A percentile compares a stretch with the other conserved stretches of the same genome.
These are phyloP conservation scores for Boletus rex-veris DNA, from an alignment of 768 basidiomycete genomes.

Conservation along the genomic window DNA sequence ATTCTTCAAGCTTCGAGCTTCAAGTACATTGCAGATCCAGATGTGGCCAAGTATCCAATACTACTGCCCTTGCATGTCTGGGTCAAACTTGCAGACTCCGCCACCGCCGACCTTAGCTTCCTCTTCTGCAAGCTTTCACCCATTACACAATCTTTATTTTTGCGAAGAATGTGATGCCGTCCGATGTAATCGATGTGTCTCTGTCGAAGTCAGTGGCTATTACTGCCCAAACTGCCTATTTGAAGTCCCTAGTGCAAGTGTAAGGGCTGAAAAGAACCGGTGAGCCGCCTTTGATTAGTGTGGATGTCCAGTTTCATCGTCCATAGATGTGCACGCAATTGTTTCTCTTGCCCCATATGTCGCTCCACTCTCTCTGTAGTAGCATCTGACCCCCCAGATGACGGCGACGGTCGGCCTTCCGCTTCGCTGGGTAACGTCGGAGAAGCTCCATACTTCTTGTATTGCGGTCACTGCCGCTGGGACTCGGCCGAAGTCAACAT, in stretches of 20 bases:
- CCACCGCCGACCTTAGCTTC: constrained; percentile 76
- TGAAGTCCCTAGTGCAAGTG: constrained; percentile 96
- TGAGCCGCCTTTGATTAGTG: constrained; percentile 29
- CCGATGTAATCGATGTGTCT: constrained; percentile 88
- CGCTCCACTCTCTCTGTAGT: constrained; percentile 86
- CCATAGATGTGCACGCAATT: constrained; percentile 91
- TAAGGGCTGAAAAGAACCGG: constrained; percentile 98
- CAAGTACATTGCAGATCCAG: background rate
- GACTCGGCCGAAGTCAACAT: constrained; percentile 89
- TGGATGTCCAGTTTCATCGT: background rate
- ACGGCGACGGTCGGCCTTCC: constrained; percentile 52
- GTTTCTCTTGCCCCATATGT: constrained; percentile 95
- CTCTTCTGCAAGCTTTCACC: constrained; percentile 78
- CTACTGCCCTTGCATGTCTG: constrained; percentile 72
- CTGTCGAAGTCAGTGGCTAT: constrained; percentile 92
- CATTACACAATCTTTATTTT: constrained; percentile 85
- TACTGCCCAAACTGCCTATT: constrained; percentile 98
- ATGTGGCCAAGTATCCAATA: constrained; percentile 49
- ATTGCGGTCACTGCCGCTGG: constrained; percentile 94
- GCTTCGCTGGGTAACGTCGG: constrained; percentile 58
- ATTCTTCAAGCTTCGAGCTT: no score
- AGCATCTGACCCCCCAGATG: constrained; percentile 76
- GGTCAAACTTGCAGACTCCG: constrained; percentile 40
- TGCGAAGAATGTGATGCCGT: constrained; percentile 99
- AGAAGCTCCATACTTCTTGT: constrained; percentile 87